Evolutionary conservation across 257 asterid species (phyloP), one percentile per base, ranked within the genome.

Genomic region (Craterostigma plantagineum): DNA sequence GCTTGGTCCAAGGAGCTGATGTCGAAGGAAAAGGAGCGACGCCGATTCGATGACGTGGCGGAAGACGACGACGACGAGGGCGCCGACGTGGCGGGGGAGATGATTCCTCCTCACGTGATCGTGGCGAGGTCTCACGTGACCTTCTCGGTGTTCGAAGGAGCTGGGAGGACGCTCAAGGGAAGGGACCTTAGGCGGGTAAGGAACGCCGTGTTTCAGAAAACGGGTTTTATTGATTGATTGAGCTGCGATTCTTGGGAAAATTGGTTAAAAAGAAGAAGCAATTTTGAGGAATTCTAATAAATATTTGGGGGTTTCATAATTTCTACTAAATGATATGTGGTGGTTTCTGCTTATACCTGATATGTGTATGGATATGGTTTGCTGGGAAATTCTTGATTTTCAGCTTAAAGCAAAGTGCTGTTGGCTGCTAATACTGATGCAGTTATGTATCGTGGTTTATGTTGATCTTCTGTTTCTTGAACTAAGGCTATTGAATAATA

Each of bases 61-160:
- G 10, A 4, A 23, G 46, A 42, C 3, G 46, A 53, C 16, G 76
- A 56, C 1, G 54, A 43, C 0, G 54, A 13, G 7, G 75, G 48
- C 30, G 67, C 48, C 4, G 55, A 23, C 11, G 72, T 43, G 18
- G 64, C 38, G 8, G 76, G 64, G 57, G 92, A 72, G 48, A 77
- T 78, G 77, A 77, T 86, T 58, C 94, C 94, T 34, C 96, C 96
- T 44, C 96, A 86, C 72, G 81, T 77, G 81, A 75, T 86, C 54
- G 92, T 81, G 14, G 87, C 91, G 9, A 60, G 81, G 56, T 76
- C 92, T 51, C 94, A 81, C 75, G 87, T 69, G 69, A 85, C 85
- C 1, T 72, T 72, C 68, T 81, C 96, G 14, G 94, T 85, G 52
- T 85, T 85, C 35, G 96, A 85, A 61, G 91, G 96, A 55, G 83